These are phyloP conservation scores for Talaromyces sp. DNA, from an alignment of 2,329 filamentous ascomycete genomes.

Conservation along the genomic window DNA sequence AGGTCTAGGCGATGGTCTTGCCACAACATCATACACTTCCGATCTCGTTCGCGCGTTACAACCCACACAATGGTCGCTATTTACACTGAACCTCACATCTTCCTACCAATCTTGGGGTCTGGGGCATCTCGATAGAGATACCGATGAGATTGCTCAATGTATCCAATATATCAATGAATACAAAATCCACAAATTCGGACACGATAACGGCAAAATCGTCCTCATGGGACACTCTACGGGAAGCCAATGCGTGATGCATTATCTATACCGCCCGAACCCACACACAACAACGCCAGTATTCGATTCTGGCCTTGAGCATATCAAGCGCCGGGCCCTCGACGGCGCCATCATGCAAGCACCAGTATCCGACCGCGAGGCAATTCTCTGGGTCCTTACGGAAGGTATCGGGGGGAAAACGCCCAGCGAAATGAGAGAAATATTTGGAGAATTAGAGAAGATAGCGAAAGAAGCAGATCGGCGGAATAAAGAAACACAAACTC, in stretches of 20 bases:
- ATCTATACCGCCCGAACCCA: constrained; percentile 41
- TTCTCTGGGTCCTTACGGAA: constrained; percentile 43
- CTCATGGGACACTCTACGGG: constrained; percentile 62
- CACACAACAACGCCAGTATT: constrained; percentile 18
- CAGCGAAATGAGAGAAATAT: constrained; percentile 44
- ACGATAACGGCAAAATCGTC: constrained; percentile 49
- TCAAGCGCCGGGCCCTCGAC: constrained; percentile 52
- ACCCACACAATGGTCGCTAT: constrained; percentile 36
- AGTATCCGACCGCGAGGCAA: constrained; percentile 67
- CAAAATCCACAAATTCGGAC: constrained; percentile 12
- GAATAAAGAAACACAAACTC: neutral
- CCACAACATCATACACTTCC: constrained; percentile 58
- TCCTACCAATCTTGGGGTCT: constrained; percentile 24
- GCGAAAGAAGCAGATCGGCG: constrained; percentile 3
- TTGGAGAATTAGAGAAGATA: constrained; percentile 38
- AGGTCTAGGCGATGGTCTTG: constrained; percentile 67
- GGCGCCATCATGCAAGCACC: constrained; percentile 71
- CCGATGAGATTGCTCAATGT: constrained; percentile 15
- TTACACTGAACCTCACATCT: constrained; percentile 42
- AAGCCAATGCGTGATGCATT: constrained; percentile 60
- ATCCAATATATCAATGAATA: constrained; percentile 15
- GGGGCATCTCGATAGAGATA: constrained; percentile 13
- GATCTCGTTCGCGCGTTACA: constrained; percentile 42
- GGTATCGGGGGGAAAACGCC: constrained; percentile 17
- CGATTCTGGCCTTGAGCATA: constrained; percentile 27